These are phyloP conservation scores for Penicillium decumbens DNA, from an alignment of 2,329 filamentous ascomycete species.

Conservation along the genomic window DNA sequence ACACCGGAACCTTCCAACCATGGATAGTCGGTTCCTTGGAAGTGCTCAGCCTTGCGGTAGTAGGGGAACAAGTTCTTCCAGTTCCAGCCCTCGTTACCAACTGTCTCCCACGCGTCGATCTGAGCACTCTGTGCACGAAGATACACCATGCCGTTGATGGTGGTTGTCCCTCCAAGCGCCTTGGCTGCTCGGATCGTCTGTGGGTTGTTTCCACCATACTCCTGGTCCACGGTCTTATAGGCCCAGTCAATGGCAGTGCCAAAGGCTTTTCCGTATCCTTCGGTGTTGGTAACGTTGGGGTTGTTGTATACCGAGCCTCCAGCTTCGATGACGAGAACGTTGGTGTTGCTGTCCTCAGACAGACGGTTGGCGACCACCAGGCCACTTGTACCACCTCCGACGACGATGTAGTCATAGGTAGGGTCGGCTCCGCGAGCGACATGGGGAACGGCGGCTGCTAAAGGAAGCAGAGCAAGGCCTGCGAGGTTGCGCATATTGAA, in stretches of 20 bases:
- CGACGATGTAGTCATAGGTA: slow-evolving; percentile 30
- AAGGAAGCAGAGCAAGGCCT: slow-evolving; percentile 14
- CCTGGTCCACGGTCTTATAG: slow-evolving; percentile 39
- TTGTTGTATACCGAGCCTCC: slow-evolving; percentile 28
- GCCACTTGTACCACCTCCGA: slow-evolving; percentile 35
- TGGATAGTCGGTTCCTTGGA: slow-evolving; percentile 14
- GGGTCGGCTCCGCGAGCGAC: slow-evolving; percentile 1
- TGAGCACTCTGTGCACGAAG: slow-evolving; percentile 34
- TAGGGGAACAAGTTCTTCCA: slow-evolving; percentile 31
- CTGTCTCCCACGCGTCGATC: slow-evolving; percentile 35
- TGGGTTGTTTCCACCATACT: slow-evolving; percentile 27
- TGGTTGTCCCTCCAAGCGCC: slow-evolving; percentile 41
- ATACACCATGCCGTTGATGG: slow-evolving; percentile 44
- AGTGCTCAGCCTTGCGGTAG: slow-evolving; percentile 27
- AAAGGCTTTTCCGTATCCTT: slow-evolving; percentile 25
- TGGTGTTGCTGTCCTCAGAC: slow-evolving; percentile 26
- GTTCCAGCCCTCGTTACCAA: slow-evolving; percentile 30
- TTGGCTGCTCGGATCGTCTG: slow-evolving; percentile 40
- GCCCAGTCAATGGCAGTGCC: slow-evolving; percentile 40
- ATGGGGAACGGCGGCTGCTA: slow-evolving; percentile 13
- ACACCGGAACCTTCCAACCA: slow-evolving; percentile 21
- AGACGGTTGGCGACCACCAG: slow-evolving; percentile 34
- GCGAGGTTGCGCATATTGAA: slow-evolving; percentile 14
- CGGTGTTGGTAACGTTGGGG: slow-evolving; percentile 25
- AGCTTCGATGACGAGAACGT: slow-evolving; percentile 30